These are phyloP conservation scores for Paramecium bursaria DNA, from an alignment of 73 alveolate genomes.

Conservation along the genomic window DNA sequence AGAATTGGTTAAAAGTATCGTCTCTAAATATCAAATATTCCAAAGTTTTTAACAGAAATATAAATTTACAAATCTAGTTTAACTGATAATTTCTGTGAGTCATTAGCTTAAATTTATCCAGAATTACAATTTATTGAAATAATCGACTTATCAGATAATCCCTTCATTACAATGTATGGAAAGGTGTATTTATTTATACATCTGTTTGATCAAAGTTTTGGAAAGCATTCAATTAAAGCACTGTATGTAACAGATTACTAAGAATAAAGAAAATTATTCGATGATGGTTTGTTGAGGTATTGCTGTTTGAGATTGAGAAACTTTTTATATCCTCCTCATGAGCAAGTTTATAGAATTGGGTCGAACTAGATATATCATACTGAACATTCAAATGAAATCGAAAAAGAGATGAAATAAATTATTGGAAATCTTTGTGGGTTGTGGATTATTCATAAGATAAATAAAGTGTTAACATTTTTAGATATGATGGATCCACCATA, in stretches of 20 bases:
- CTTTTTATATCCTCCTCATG: conserved; percentile 54
- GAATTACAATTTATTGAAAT: conserved; percentile 29
- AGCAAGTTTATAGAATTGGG: too few relatives aligned
- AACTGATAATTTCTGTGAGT: conserved; percentile 45
- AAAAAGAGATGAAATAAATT: too few relatives aligned
- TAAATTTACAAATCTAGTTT: conserved; percentile 9
- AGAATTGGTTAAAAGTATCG: conserved; percentile 2
- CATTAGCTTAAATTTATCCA: conserved; percentile 33
- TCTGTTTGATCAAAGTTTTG: conserved; percentile 48
- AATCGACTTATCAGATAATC: conserved; percentile 52
- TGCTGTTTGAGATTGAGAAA: conserved; percentile 5
- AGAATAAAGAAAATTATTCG: conserved; percentile 60
- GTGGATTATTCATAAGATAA: conserved; percentile 46
- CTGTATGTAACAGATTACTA: conserved; percentile 38
- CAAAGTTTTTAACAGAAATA: conserved; percentile 38
- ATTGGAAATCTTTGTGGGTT: conserved; percentile 46
- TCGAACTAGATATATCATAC: too few relatives aligned
- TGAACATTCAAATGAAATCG: too few relatives aligned
- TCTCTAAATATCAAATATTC: conserved; percentile 4
- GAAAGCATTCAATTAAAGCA: conserved; percentile 21
- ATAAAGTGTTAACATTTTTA: conserved; percentile 37
- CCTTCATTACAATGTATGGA: conserved; percentile 52
- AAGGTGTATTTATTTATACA: conserved; percentile 55
- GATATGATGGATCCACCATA: conserved; percentile 54
- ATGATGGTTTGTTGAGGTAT: conserved; percentile 50